phyloP scores from a whole-genome alignment of 192 early-diverging fungal species.

The Backusella sp. region DNA sequence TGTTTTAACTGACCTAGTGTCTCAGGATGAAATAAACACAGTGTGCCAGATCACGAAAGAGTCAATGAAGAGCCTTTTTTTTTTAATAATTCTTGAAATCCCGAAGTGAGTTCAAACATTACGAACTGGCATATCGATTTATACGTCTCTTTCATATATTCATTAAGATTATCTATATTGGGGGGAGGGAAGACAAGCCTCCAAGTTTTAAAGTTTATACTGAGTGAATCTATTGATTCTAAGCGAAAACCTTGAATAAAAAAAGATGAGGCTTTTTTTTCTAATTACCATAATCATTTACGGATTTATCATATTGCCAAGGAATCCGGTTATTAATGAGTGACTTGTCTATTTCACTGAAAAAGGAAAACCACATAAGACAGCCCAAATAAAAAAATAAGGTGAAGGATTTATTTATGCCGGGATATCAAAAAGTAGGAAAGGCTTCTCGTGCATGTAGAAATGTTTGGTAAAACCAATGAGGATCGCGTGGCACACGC shows the following conservation, averaged over 20 bases:
- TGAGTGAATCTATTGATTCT: background rate
- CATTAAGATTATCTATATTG: background rate
- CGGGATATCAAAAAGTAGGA: constrained; percentile 5
- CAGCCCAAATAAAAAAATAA: background rate
- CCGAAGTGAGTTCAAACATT: background rate
- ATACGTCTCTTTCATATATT: background rate
- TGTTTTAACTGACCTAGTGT: background rate
- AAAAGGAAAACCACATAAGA: constrained; percentile 1
- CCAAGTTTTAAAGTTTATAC: background rate
- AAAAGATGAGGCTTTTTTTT: no score
- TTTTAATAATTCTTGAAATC: background rate
- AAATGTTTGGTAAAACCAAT: background rate
- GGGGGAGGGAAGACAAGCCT: background rate
- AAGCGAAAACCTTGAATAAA: background rate
- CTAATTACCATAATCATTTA: background rate
- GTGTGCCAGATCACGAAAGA: background rate
- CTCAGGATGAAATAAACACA: background rate
- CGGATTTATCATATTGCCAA: background rate
- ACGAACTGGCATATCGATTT: background rate
- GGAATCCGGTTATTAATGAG: background rate
- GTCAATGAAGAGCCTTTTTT: background rate
- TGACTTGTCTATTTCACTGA: background rate
- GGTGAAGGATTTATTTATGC: background rate
- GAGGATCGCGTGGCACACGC: constrained; percentile 2
- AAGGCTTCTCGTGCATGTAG: background rate